Conservation (phyloP, 352 stramenopile genomes). For the Elongisporangium anandrum region DNA sequence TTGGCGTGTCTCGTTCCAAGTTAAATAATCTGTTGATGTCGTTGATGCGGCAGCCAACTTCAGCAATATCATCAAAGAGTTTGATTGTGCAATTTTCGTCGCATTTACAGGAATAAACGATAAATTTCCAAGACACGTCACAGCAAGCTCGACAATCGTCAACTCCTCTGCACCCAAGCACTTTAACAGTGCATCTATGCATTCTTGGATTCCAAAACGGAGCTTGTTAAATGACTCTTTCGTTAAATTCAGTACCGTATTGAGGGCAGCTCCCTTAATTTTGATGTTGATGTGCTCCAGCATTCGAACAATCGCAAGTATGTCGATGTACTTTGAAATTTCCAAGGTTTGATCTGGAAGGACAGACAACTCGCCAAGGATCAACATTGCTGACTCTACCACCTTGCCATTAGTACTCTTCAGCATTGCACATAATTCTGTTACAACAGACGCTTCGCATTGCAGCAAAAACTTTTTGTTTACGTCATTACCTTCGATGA, state of each 20-base stretch:
- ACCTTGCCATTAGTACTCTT: constrained; percentile 62
- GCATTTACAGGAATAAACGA: constrained; percentile 52
- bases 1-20: constrained; percentile 33
- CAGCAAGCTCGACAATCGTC: constrained; percentile 53
- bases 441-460: constrained; percentile 43
- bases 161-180: constrained; percentile 58
- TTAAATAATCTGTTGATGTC: constrained; percentile 44
- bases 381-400: constrained; percentile 66
- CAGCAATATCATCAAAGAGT: constrained; percentile 36
- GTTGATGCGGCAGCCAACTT: constrained; percentile 43
- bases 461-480: constrained; percentile 71
- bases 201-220: constrained; percentile 55
- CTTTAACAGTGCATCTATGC: constrained; percentile 41
- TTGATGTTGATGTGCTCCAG: constrained; percentile 54
- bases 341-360: constrained; percentile 59
- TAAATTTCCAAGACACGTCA: constrained; percentile 61
- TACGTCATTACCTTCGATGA: constrained; percentile 60
- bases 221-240: constrained; percentile 81
- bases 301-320: constrained; percentile 53
- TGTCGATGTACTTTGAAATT: constrained; percentile 67
- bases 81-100: constrained; percentile 31
- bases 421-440: constrained; percentile 55
- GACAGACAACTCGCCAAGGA: constrained; percentile 60
- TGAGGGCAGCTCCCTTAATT: constrained; percentile 49
- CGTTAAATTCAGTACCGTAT: constrained; percentile 53